Base-by-base conservation (phyloP, 192 early-diverging fungal species). In the Gigaspora rosea region DNA sequence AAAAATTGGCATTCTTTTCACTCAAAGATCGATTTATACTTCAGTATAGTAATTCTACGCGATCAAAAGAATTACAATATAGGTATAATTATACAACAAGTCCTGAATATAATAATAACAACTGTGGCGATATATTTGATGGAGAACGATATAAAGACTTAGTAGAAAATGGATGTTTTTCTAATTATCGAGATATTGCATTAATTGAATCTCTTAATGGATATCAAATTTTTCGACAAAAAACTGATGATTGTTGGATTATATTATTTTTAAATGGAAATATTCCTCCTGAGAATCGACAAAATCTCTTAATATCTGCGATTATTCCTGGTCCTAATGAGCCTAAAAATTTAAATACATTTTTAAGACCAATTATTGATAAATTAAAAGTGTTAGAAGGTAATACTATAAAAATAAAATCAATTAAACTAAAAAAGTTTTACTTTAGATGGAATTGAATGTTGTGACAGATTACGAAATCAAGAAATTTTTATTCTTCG, bases 101-200 rank as follows among this genome's bases (percentile, higher is more conserved):
- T 41, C 15, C 13, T 16, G 63, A 48, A 4, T 67, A 47, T 48
- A 48, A n/a, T 66, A 66, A 47, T 41, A 27, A 59, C 10, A 11
- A 22, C 1, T 46, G 5, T 41, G 15, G 13, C 15, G 64, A 66
- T 66, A 66, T 66, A 66, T 66, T 66, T 66, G 18, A 66, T 66
- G 11, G 41, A 12, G 18, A 16, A 47, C 11, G 11, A 59, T 59
- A 59, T 32, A 59, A 59, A 59, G 58, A 59, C 0, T 27, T 59
- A 10, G 4, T 46, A n/a, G 33, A 13, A 0, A 9, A 66, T 35
- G 41, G 35, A 35, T 46, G 2, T 66, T 66, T 66, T 66, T n/a
- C 33, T 35, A 33, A 66, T 66, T 35, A 66, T 66, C 36, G 18
- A 66, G 41, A 66, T 41, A 47, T 66, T 35, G 35, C 64, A 66